Base-by-base conservation (phyloP, 2,329 filamentous ascomycete species). In the Lomentospora prolificans region DNA sequence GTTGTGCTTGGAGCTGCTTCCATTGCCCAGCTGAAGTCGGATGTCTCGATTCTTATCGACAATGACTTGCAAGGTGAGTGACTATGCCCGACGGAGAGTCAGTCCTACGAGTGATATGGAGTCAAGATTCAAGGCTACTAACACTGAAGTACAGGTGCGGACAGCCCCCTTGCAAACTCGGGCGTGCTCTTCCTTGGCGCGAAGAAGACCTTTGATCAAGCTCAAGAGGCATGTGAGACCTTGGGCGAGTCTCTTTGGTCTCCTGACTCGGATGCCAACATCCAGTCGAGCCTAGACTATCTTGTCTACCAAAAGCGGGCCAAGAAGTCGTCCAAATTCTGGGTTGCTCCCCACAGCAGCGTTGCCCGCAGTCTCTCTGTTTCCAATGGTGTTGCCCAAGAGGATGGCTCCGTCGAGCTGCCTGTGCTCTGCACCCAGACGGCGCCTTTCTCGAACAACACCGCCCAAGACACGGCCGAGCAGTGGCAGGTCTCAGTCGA, bases 351-450 rank as follows among this genome's bases (percentile, higher is more conserved):
- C 1, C 55, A 60, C 22, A 55, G 53, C 17, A 60, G 58, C 48
- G 57, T 54, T 19, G 53, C 59, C 4, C 62, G 62, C 22, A 63
- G 66, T 0, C 62, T 74, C 25, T 64, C 64, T 22, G 59, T 57
- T 22, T 57, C 59, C 6, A 69, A 70, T 4, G 33, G 55, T 2
- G 52, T 69, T 9, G 59, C 62, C 3, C 30, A 57, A 3, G 55
- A 17, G 10, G 50, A 57, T 41, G 28, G 28, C 57, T 56, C 56
- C 24, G 39, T 60, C 22, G 55, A 57, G 36, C 61, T 73, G 3
- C 67, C 68, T 1, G 71, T 66, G 0, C 55, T 76, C n/a, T 75
- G 73, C 58, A 72, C 71, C 3, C 71, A 75, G 56, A 67, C 69
- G 2, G 73, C 73, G 2, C 72, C 73, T 0, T 71, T 70, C 57